Conservation (phyloP, 805 yeast genomes). For the Saccharomycopsis oosterbeekiorum region DNA sequence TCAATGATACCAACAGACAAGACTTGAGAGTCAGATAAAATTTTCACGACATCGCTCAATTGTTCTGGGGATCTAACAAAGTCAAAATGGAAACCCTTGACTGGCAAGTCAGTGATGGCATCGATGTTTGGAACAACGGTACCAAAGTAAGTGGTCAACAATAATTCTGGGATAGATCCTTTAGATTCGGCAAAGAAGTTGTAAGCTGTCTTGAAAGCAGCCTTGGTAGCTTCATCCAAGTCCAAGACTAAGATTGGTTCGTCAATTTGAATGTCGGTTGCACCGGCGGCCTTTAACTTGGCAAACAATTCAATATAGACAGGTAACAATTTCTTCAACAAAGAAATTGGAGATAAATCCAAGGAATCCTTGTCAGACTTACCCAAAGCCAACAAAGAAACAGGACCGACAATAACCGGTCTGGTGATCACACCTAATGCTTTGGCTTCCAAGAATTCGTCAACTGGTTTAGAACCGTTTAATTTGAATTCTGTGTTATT, state of each 20-base stretch:
- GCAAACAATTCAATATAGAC: constrained; percentile 82
- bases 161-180: constrained; percentile 62
- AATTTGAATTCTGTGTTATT: constrained; percentile 92
- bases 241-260: constrained; percentile 96
- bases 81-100: constrained; percentile 93
- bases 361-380: constrained; percentile 97
- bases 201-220: constrained; percentile 84
- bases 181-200: constrained; percentile 58
- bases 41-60: constrained; percentile 67
- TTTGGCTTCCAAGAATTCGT: constrained; percentile 96
- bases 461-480: constrained; percentile 93
- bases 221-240: constrained; percentile 73
- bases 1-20: constrained; percentile 96
- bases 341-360: constrained; percentile 86
- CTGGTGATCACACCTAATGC: constrained; percentile 92
- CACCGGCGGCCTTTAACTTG: constrained; percentile 91
- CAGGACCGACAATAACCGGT: constrained; percentile 96
- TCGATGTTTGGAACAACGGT: constrained; percentile 93
- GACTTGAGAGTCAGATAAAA: constrained; percentile 60
- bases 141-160: constrained; percentile 92
- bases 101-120: constrained; percentile 85
- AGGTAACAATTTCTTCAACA: constrained; percentile 84
- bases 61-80: constrained; percentile 95
- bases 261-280: constrained; percentile 88
- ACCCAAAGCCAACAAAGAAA: constrained; percentile 89